Conservation (phyloP, 345 rosid species). For the Ceriops zippeliana region DNA sequence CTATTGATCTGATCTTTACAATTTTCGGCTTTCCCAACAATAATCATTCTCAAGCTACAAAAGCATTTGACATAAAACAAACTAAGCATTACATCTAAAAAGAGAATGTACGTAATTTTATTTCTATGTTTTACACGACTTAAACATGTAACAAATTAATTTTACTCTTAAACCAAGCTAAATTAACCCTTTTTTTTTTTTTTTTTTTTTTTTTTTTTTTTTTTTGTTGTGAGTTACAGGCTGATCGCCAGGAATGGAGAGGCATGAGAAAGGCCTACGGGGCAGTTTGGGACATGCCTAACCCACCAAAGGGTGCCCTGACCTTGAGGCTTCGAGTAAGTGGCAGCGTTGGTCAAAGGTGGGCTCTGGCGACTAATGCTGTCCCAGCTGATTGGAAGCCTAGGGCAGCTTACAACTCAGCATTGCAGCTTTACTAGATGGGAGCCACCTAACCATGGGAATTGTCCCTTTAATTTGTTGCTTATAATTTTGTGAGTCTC, state of each 20-base stretch:
- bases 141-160: too few species aligned
- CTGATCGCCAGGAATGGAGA: conserved; percentile 56
- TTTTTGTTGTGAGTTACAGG: conserved; percentile 25
- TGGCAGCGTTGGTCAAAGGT: conserved; percentile 40
- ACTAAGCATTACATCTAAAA: too few species aligned
- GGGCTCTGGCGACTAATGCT: conserved; percentile 52
- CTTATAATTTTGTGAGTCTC: too few species aligned
- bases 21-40: neutral
- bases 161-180: neutral
- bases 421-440: conserved; percentile 45
- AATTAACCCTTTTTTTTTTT: neutral
- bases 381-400: conserved; percentile 64
- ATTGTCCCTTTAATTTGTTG: too few species aligned
- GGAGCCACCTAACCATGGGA: too few species aligned
- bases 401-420: conserved; percentile 56
- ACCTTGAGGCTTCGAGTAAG: conserved; percentile 50
- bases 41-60: neutral
- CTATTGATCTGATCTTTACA: neutral
- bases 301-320: conserved; percentile 54
- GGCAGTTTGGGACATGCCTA: conserved; percentile 58
- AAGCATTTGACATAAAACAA: too few species aligned
- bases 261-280: conserved; percentile 73
- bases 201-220: too few species aligned
- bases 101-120: too few species aligned
- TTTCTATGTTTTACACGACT: too few species aligned